Base-by-base conservation (phyloP, 169 alveolate species). In the Sarcocystis neurona region DNA sequence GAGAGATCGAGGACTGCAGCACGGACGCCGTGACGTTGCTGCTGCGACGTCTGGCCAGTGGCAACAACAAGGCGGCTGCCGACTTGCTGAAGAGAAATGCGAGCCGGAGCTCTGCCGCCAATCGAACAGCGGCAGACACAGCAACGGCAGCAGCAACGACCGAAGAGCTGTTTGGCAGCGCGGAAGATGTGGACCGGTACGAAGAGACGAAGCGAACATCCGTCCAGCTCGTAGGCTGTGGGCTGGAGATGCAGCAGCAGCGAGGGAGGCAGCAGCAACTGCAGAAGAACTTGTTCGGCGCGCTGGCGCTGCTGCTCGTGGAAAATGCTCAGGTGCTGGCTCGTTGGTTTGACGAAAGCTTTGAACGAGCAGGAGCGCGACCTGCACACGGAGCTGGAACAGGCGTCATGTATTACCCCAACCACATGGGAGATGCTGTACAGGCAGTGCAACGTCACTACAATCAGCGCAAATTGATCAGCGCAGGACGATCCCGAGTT, bases 361-460 rank as follows among this genome's bases (percentile, higher is more conserved):
- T n/a, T n/a, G 32, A 39, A 47, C 10, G 46, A 8, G 58, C 58
- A 30, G 75, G 75, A 1, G 82, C 34, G 39, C 41, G 34, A 3
- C 58, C 50, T 30, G 79, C 37, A 27, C 50, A 56, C 18, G 82
- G 53, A n/a, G 1, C 12, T 20, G 82, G 56, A 20, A 30, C 6
- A 5, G 56, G 82, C 23, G 56, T 53, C 2, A 10, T 63, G 44
- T 92, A 92, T 63, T 92, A 84, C 79, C 94, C 94, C 32, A 89
- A 85, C 78, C 75, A 58, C 85, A 84, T 92, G 63, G 94, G 94
- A 15, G 94, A 92, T 32, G 88, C 79, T 12, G 89, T 90, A n/a
- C 68, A 90, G 37, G 89, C 91, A 6, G 79, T 89, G 44, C 86
- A 84, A 39, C 87, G 89, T 60, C 94, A 92, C 79, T 92, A 92